These are phyloP conservation scores for Cucurbita ficifolia DNA, from an alignment of 306 rosid genomes.

Conservation along the genomic window DNA sequence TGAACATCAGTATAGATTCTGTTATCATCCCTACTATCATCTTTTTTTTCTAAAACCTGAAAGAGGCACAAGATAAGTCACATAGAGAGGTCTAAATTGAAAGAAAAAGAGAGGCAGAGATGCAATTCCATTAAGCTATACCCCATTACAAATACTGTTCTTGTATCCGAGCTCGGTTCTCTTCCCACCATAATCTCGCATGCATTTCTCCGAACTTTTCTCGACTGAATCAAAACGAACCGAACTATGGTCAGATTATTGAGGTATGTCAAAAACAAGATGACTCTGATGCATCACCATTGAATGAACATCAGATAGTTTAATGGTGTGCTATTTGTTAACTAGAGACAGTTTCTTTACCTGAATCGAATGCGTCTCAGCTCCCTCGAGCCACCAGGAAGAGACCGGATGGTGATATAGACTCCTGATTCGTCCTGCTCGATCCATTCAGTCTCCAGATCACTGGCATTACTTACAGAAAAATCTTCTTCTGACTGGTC, in stretches of 20 bases:
- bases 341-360: constrained; percentile 13
- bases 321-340: too few species aligned
- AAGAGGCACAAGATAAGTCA: background rate
- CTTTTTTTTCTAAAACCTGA: background rate
- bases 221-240: constrained; percentile 34
- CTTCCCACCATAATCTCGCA: constrained; percentile 94
- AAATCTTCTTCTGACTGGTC: constrained; percentile 85
- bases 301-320: too few species aligned
- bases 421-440: constrained; percentile 97
- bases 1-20: background rate
- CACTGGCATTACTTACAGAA: constrained; percentile 89
- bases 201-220: constrained; percentile 77
- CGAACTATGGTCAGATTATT: background rate
- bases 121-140: background rate
- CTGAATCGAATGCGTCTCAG: constrained; percentile 91
- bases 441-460: constrained; percentile 93
- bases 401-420: constrained; percentile 77
- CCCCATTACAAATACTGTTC: constrained; percentile 39
- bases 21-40: background rate
- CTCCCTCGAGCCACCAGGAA: constrained; percentile 74
- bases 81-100: background rate
- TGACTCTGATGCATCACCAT: too few species aligned
- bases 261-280: background rate
- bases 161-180: constrained; percentile 79
- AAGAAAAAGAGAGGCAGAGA: background rate